These are phyloP conservation scores for Austroboletus novae-zelandiae DNA, from an alignment of 1,284 basidiomycete genomes.

Conservation along the genomic window DNA sequence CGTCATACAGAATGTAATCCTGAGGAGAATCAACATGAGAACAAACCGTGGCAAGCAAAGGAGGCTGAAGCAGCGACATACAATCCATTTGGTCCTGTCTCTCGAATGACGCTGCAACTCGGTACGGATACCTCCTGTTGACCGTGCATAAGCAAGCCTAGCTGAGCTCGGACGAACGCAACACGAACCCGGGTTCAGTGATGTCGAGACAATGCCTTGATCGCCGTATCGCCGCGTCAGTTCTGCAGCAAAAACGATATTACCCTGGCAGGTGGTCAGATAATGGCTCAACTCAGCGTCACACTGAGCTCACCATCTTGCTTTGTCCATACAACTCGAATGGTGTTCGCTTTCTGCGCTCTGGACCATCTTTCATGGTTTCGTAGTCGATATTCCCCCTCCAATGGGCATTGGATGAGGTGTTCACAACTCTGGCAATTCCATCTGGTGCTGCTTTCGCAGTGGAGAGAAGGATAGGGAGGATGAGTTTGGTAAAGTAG, in stretches of 20 bases:
- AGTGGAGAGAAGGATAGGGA: slow-evolving; percentile 40
- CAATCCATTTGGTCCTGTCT: neutral
- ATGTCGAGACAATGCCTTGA: slow-evolving; percentile 35
- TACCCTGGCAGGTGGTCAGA: slow-evolving; percentile 22
- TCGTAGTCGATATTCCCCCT: slow-evolving; percentile 16
- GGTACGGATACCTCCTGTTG: slow-evolving; percentile 19
- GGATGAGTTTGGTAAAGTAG: slow-evolving; percentile 43
- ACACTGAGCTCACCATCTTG: slow-evolving; percentile 35
- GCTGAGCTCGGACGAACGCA: neutral
- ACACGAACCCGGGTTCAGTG: slow-evolving; percentile 34
- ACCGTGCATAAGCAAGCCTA: neutral
- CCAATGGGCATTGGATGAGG: slow-evolving; percentile 35
- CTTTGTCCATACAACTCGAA: slow-evolving; percentile 40
- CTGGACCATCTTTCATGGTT: slow-evolving; percentile 32
- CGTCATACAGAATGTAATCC: slow-evolving; percentile 20
- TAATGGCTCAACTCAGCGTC: neutral
- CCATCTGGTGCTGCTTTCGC: slow-evolving; percentile 29
- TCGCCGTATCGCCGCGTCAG: slow-evolving; percentile 34
- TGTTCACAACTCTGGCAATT: slow-evolving; percentile 43
- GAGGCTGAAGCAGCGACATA: neutral
- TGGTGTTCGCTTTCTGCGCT: slow-evolving; percentile 18
- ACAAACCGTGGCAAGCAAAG: neutral
- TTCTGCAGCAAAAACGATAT: slow-evolving; percentile 34
- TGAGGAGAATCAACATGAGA: neutral
- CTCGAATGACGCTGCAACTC: slow-evolving; percentile 27